A percentile compares a stretch with the other conserved stretches of the same genome.
Evolutionary conservation across 1,284 basidiomycete genomes (phyloP).

Genomic region (Agroathelia rolfsii): DNA sequence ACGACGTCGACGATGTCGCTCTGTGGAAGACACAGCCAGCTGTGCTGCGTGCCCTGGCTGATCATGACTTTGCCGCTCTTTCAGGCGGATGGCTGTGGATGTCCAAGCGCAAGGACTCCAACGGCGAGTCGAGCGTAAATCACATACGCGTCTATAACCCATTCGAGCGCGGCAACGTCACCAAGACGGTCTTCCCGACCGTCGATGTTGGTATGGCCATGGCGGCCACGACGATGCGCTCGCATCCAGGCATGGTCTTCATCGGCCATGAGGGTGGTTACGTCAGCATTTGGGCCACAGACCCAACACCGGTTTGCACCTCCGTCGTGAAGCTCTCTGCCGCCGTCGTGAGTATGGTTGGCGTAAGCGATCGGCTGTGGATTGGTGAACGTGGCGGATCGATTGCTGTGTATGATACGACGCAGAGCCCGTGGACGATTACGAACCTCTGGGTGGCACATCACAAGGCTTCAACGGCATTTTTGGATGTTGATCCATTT

Average conservation of each 20-base stretch:
- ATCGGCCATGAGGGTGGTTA: slow-evolving; percentile 93
- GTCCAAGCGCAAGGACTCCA: slow-evolving; percentile 41
- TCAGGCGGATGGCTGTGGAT: slow-evolving; percentile 78
- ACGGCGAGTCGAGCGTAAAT: slow-evolving; percentile 46
- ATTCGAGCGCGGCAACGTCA: slow-evolving; percentile 39
- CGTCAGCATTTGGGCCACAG: slow-evolving; percentile 69
- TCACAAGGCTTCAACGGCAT: slow-evolving; percentile 65
- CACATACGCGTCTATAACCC: slow-evolving; percentile 75
- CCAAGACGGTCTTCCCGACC: slow-evolving; percentile 39
- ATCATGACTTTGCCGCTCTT: slow-evolving; percentile 69
- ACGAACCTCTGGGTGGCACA: slow-evolving; percentile 91
- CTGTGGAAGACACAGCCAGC: slow-evolving; percentile 42
- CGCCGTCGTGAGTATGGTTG: slow-evolving; percentile 76
- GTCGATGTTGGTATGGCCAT: slow-evolving; percentile 75
- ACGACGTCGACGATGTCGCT: slow-evolving; percentile 22
- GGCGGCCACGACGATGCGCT: slow-evolving; percentile 69
- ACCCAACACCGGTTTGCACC: slow-evolving; percentile 41
- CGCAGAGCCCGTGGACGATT: slow-evolving; percentile 67
- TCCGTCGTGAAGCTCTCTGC: slow-evolving; percentile 69
- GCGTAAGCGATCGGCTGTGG: slow-evolving; percentile 79
- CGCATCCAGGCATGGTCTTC: slow-evolving; percentile 59
- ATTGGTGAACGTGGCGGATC: slow-evolving; percentile 73
- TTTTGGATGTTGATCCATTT: slow-evolving; percentile 62
- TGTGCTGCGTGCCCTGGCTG: slow-evolving; percentile 68
- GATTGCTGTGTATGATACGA: slow-evolving; percentile 78